These are phyloP conservation scores for Abelmoschus esculentus DNA, from an alignment of 345 rosid species.

Conservation along the genomic window DNA sequence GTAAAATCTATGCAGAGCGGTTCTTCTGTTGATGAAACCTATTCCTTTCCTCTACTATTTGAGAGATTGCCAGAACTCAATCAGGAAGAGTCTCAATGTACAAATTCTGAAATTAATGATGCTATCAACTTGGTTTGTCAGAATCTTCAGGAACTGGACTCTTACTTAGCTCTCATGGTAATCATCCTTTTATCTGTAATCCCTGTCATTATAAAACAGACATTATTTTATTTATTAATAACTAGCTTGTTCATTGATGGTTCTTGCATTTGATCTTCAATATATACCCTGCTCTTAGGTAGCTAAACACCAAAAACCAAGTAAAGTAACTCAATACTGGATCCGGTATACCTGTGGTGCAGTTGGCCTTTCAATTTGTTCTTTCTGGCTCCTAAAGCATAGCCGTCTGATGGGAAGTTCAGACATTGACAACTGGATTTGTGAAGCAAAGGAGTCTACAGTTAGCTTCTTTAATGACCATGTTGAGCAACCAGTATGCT, in stretches of 20 bases:
- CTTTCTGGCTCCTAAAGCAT: conserved; percentile 78
- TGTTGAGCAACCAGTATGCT: conserved; percentile 88
- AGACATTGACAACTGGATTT: conserved; percentile 85
- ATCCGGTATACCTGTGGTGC: conserved; percentile 72
- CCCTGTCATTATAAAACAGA: not conserved
- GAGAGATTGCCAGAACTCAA: conserved; percentile 54
- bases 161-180: conserved; percentile 59
- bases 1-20: conserved; percentile 37
- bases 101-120: conserved; percentile 63
- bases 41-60: conserved; percentile 53
- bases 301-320: conserved; percentile 69
- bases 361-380: conserved; percentile 65
- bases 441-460: conserved; percentile 69
- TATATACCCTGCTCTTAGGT: conserved; percentile 38
- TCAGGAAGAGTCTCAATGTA: conserved; percentile 66
- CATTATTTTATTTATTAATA: not conserved
- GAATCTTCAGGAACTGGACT: conserved; percentile 62
- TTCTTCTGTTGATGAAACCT: conserved; percentile 57
- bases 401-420: conserved; percentile 90
- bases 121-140: conserved; percentile 51
- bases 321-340: conserved; percentile 63
- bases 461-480: conserved; percentile 64
- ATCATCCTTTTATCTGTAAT: conserved; percentile 12
- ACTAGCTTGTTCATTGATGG: not conserved
- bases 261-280: conserved; percentile 2